Evolutionary conservation across 2,329 filamentous ascomycete genomes (phyloP), one percentile per base, ranked within the genome.

Genomic region (Fusarium papillatum): DNA sequence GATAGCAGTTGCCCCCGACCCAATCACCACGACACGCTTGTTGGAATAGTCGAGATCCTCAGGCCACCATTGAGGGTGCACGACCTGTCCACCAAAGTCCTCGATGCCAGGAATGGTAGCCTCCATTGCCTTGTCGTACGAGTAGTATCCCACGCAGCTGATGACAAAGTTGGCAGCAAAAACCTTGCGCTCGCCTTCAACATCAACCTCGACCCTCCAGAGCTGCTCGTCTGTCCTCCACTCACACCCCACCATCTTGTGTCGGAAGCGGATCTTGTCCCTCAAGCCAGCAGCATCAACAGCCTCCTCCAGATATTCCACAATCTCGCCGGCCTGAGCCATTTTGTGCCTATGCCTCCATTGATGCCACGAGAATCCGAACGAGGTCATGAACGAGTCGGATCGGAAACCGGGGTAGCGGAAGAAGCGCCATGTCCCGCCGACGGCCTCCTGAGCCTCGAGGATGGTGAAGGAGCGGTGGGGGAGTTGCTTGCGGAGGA

Each of bases 401-500:
- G 91, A 93, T 43, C 92, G 90, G 69, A 95, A 90, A 43, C 94
- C 93, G 0, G 94, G 94, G 80, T 95, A 96, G 55, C 89, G 91
- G 87, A 95, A 96, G 67, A 95, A 89, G 77, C 90, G 90, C 94
- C 94, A 96, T 17, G 94, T 96, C 34, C 94, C 94, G 16, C 94
- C 94, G 11, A 95, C 86, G 50, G 88, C 86, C 68, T 88, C 83
- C 66, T 93, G 90, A 6, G 87, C 88, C 82, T 96, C 94, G 53
- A 96, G 89, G 59, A 96, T 90, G 55, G 89, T 87, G 79, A 92
- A 95, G 41, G 84, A 87, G 53, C 81, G 80, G 68, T 88, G 83
- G 0, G 94, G 93, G 8, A 92, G 84, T 69, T 88, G 81, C 1
- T 86, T 86, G 74, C 91, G 89, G 5, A 95, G 79, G 39, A 92